phyloP scores from a whole-genome alignment of 2,329 filamentous ascomycete genomes.

The Paecilomyces fulvus region DNA sequence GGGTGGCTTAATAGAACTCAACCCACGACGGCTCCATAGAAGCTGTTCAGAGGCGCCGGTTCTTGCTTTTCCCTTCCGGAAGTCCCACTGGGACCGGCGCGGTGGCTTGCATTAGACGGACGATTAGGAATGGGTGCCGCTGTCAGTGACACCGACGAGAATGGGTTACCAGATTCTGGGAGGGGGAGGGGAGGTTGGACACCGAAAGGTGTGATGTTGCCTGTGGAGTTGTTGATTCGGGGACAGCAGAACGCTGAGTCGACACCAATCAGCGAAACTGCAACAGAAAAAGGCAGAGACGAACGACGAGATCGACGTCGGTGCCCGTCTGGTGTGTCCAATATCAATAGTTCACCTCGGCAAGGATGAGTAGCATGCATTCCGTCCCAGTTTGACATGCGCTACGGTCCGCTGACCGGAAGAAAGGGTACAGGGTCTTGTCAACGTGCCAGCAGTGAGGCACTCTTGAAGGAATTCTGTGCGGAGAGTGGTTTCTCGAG shows the following conservation, averaged over 20 bases:
- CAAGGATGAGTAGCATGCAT: conserved; percentile 19
- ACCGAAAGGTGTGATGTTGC: conserved; percentile 2
- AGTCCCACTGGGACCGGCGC: conserved; percentile 10
- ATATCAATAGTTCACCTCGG: conserved; percentile 28
- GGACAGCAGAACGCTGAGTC: conserved; percentile 1
- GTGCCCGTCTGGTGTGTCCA: conserved; percentile 18
- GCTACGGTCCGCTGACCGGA: conserved; percentile 5
- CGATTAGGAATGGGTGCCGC: conserved; percentile 15
- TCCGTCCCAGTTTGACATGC: conserved; percentile 19
- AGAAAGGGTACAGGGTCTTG: neutral
- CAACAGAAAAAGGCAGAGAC: conserved; percentile 22
- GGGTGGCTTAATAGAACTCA: neutral
- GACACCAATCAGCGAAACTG: conserved; percentile 21
- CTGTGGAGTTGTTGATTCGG: conserved; percentile 6
- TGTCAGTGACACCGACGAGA: conserved; percentile 20
- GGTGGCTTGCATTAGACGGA: conserved; percentile 25
- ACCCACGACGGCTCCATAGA: neutral
- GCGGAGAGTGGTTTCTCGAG: neutral
- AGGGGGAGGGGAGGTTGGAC: conserved; percentile 6
- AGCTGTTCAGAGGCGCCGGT: neutral
- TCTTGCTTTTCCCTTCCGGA: conserved; percentile 7
- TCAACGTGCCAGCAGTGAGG: neutral
- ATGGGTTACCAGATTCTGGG: conserved; percentile 9
- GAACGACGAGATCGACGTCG: conserved; percentile 27
- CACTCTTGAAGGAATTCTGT: neutral